These are phyloP conservation scores for Lippia alba DNA, from an alignment of 305 asterid genomes.

Conservation along the genomic window DNA sequence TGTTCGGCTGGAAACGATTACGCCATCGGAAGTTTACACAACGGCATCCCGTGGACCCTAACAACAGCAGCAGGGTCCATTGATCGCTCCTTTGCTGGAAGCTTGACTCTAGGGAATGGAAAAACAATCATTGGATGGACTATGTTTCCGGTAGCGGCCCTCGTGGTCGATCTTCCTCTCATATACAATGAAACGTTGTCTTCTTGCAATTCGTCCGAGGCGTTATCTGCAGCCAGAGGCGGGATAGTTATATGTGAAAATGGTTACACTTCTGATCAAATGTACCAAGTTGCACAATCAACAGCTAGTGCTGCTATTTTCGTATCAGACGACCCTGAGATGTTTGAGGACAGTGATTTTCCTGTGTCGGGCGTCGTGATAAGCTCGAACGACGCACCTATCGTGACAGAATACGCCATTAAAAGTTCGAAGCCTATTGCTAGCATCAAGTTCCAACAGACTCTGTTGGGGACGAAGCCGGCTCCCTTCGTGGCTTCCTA, in stretches of 20 bases:
- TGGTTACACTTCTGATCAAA: slow-evolving; percentile 18
- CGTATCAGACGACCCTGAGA: slow-evolving; percentile 26
- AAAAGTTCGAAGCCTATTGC: slow-evolving; percentile 25
- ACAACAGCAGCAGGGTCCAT: slow-evolving; percentile 41
- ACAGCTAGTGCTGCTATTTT: slow-evolving; percentile 30
- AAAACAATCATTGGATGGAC: slow-evolving; percentile 29
- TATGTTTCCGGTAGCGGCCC: slow-evolving; percentile 37
- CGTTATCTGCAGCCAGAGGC: neutral
- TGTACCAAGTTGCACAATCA: neutral
- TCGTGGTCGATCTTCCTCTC: slow-evolving; percentile 29
- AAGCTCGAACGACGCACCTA: neutral
- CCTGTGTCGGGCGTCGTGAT: slow-evolving; percentile 37
- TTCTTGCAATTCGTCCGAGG: slow-evolving; percentile 31
- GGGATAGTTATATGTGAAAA: slow-evolving; percentile 40
- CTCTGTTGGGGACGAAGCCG: slow-evolving; percentile 32
- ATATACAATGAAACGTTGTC: slow-evolving; percentile 34
- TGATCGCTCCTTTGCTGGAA: slow-evolving; percentile 41
- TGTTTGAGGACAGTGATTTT: slow-evolving; percentile 16
- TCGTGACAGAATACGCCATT: slow-evolving; percentile 33
- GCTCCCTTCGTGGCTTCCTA: slow-evolving; percentile 41
- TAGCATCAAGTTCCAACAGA: slow-evolving; percentile 45
- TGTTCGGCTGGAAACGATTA: slow-evolving; percentile 47
- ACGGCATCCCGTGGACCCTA: slow-evolving; percentile 50
- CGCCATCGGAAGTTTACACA: slow-evolving; percentile 31
- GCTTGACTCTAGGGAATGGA: slow-evolving; percentile 38